phyloP scores from a whole-genome alignment of 352 stramenopile species.

The Phytophthora pluvialis region DNA sequence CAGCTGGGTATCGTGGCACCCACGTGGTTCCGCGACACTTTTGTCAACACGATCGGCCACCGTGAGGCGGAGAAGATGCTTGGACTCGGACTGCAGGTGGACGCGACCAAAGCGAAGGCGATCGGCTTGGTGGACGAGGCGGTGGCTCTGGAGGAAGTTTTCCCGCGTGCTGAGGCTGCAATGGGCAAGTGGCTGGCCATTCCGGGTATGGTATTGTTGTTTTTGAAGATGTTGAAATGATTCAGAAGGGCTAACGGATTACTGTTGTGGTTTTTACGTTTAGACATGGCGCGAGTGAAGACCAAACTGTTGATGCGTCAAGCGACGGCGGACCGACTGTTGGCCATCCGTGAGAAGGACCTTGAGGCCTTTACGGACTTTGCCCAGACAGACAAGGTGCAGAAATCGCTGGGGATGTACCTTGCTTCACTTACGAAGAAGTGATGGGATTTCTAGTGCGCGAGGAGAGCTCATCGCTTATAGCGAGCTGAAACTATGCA shows the following conservation, averaged over 20 bases:
- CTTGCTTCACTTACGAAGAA: slow-evolving; percentile 82
- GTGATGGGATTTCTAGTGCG: slow-evolving; percentile 2
- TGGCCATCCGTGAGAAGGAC: slow-evolving; percentile 59
- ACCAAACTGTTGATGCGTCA: slow-evolving; percentile 84
- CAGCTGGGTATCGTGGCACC: slow-evolving; percentile 92
- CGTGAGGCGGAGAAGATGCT: slow-evolving; percentile 89
- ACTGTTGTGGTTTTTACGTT: background rate
- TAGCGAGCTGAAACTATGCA: background rate
- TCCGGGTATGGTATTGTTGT: slow-evolving; percentile 48
- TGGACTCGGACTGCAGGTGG: slow-evolving; percentile 76
- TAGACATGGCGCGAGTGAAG: slow-evolving; percentile 71
- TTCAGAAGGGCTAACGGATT: background rate
- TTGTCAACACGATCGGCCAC: slow-evolving; percentile 87
- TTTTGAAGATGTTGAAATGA: background rate
- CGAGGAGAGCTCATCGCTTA: too few species aligned
- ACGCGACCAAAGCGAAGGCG: slow-evolving; percentile 73
- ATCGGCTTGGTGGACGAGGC: slow-evolving; percentile 85
- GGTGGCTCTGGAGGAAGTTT: slow-evolving; percentile 76
- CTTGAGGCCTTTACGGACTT: slow-evolving; percentile 78
- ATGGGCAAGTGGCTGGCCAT: slow-evolving; percentile 86
- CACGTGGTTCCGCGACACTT: slow-evolving; percentile 83
- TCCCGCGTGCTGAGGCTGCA: slow-evolving; percentile 62
- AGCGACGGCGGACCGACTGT: slow-evolving; percentile 68
- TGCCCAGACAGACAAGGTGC: slow-evolving; percentile 80
- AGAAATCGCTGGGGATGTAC: slow-evolving; percentile 83